Base-by-base conservation (phyloP, 2,329 filamentous ascomycete genomes). In the Trichophaea hybrida region DNA sequence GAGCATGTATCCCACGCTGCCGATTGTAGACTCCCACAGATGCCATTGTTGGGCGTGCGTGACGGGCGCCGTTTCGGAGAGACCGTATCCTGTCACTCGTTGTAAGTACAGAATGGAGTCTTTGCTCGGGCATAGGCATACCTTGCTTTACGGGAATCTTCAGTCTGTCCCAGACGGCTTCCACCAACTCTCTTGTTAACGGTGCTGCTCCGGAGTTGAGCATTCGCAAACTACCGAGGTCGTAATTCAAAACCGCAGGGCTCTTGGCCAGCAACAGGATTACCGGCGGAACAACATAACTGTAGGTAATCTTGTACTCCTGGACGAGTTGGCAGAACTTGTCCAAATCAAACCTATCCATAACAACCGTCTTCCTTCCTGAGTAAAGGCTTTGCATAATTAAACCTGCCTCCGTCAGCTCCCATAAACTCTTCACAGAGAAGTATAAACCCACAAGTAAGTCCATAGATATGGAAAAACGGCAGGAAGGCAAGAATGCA, bases 131-230 rank as follows among this genome's bases (percentile, higher is more conserved):
- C 52, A 17, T 46, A 12, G 7, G 49, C 54, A 24, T 58, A 59
- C 57, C 65, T 73, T 97, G 91, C 76, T 95, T 96, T 62, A 95
- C 82, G 1, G 84, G 84, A 17, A 94, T 77, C 55, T 82, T 82
- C 60, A 93, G 80, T 6, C 89, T 81, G 17, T 79, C 73, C 75
- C 87, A 86, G 2, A 93, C 80, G 6, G 81, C 79, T 58, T 88
- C 81, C 1, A 91, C 85, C 1, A 97, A 78, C 64, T 95, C 88
- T 35, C 77, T 75, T 0, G 88, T 91, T 44, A 96, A 75, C 0
- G 91, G 91, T 0, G 91, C 90, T 0, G 90, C 91, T 31, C 87
- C 91, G 0, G 82, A 90, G 73, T 89, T 93, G 76, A 95, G 76
- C 80, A 90, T 90, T 50, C 86, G 84, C 31, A 97, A 69, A 4